Percentiles rank a stretch among this genome's conserved stretches.
phyloP scores from a whole-genome alignment of 2,329 filamentous ascomycete species.

The Ophiostoma himal-ulmi region DNA sequence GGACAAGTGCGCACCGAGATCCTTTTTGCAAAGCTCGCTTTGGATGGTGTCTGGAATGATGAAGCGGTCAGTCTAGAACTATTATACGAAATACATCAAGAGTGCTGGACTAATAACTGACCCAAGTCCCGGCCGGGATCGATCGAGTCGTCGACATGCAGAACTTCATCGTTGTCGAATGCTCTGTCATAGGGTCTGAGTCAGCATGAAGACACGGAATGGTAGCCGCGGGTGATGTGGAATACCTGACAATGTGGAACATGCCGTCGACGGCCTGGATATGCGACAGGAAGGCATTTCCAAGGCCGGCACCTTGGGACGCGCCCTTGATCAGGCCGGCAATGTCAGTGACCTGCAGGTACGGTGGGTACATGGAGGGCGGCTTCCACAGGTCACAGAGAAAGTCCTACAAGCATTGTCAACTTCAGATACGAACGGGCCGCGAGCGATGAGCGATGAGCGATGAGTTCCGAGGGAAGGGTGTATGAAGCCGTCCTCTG shows the following conservation, averaged over 20 bases:
- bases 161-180: slow-evolving; percentile 42
- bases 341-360: slow-evolving; percentile 43
- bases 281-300: slow-evolving; percentile 42
- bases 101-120: slow-evolving; percentile 27
- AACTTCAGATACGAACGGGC: not conserved
- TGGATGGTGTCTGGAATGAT: slow-evolving; percentile 34
- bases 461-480: not conserved
- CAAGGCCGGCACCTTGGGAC: slow-evolving; percentile 40
- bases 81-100: not conserved
- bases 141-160: slow-evolving; percentile 44
- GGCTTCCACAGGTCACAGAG: slow-evolving; percentile 43
- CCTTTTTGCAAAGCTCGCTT: slow-evolving; percentile 40
- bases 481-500: not conserved
- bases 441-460: too few relatives aligned
- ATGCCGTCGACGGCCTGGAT: slow-evolving; percentile 44
- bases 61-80: not conserved
- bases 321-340: slow-evolving; percentile 43
- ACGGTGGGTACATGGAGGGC: slow-evolving; percentile 41
- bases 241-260: slow-evolving; percentile 41
- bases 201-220: not conserved
- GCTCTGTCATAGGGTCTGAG: slow-evolving; percentile 30
- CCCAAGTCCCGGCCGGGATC: slow-evolving; percentile 41
- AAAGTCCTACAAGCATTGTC: slow-evolving; percentile 34
- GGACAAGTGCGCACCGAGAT: slow-evolving; percentile 30
- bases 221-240: not conserved